Evolutionary conservation across 192 early-diverging fungal genomes (phyloP).

Genomic region (Dissophora ornata): DNA sequence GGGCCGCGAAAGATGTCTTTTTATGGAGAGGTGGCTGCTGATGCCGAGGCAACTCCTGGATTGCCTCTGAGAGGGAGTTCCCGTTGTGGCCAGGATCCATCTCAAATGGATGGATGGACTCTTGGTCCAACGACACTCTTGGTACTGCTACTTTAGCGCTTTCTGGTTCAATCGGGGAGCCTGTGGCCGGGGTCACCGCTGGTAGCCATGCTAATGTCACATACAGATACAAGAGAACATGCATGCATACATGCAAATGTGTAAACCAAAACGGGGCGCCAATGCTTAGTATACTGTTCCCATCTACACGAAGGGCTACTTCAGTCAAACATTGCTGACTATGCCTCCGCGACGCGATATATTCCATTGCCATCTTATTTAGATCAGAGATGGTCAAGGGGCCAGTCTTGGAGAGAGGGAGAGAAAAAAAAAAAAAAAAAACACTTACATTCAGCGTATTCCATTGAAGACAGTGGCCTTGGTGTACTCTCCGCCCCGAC

Average conservation of each 20-base stretch:
- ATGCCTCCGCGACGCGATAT: too few relatives aligned
- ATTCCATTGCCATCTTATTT: too few relatives aligned
- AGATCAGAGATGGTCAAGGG: too few relatives aligned
- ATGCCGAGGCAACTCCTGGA: not conserved
- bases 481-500: slow-evolving; percentile 2
- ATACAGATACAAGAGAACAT: slow-evolving; percentile 4
- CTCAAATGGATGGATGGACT: slow-evolving; percentile 47
- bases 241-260: too few relatives aligned
- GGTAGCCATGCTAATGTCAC: slow-evolving; percentile 23
- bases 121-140: slow-evolving; percentile 22
- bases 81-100: slow-evolving; percentile 31
- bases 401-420: not conserved
- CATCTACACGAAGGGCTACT: too few relatives aligned
- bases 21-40: slow-evolving; percentile 16
- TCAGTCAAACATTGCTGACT: too few relatives aligned
- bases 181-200: slow-evolving; percentile 6
- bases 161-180: not conserved
- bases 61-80: too few relatives aligned
- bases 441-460: slow-evolving; percentile 49
- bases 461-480: slow-evolving; percentile 48
- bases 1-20: slow-evolving; percentile 39
- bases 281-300: too few relatives aligned
- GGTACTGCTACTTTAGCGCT: not conserved
- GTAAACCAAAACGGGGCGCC: too few relatives aligned
- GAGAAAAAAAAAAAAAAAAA: not conserved